Evolutionary conservation across 108 stramenopile genomes (phyloP).

Genomic region (Cylindrotheca closterium): DNA sequence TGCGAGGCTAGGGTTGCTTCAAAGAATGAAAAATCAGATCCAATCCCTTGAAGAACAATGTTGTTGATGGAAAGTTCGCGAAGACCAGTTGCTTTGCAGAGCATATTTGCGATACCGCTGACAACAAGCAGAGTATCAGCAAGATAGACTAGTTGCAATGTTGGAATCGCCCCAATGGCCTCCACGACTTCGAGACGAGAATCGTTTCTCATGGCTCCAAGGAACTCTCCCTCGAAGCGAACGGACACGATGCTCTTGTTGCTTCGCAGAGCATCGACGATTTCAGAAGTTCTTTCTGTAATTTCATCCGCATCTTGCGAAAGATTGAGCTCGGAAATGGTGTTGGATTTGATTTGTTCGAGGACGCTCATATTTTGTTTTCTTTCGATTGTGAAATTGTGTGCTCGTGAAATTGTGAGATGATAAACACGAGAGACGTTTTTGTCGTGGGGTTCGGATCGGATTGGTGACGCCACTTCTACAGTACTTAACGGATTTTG

Average conservation of each 20-base stretch:
- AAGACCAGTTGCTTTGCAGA: neutral
- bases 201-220: slow-evolving; percentile 6
- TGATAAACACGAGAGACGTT: too few species aligned
- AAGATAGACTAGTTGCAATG: slow-evolving; percentile 1
- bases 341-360: slow-evolving; percentile 12
- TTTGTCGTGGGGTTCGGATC: too few species aligned
- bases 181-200: slow-evolving; percentile 5
- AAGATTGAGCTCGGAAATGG: slow-evolving; percentile 3
- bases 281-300: neutral
- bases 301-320: neutral
- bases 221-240: slow-evolving; percentile 3
- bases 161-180: slow-evolving; percentile 1
- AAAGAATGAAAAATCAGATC: neutral
- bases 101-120: slow-evolving; percentile 4
- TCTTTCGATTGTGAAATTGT: too few species aligned
- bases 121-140: neutral
- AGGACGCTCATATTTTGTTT: slow-evolving; percentile 4
- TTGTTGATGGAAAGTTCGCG: neutral
- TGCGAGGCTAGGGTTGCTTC: slow-evolving; percentile 9
- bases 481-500: too few species aligned
- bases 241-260: slow-evolving; percentile 7
- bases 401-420: too few species aligned
- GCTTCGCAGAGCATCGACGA: slow-evolving; percentile 7
- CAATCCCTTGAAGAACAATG: slow-evolving; percentile 6
- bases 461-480: too few species aligned